Base-by-base conservation (phyloP, 768 basidiomycete species). In the Lentinula guzmanii region DNA sequence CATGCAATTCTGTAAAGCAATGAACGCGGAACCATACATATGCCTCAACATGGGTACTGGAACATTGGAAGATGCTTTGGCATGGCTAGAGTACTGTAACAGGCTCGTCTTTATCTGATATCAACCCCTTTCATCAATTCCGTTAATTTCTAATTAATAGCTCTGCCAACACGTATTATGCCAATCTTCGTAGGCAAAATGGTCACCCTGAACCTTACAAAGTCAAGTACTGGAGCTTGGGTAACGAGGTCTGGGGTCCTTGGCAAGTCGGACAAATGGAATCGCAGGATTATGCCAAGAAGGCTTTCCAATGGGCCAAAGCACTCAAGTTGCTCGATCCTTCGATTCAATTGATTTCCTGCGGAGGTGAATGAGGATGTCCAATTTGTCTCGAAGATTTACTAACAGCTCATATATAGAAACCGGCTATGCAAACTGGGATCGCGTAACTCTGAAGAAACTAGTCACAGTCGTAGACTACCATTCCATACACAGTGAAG, bases 11-110 rank as follows among this genome's bases (percentile, higher is more conserved):
- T 84, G 81, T 63, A 74, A 78, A 10, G 75, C 70, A 13, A 71
- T 82, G 1, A 78, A 77, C 5, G 77, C 78, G 10, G 84, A 86
- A 68, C 86, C 85, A 1, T 86, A 78, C 67, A 79, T 86, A 52
- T 82, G 83, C 64, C 66, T 85, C 33, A 86, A 86, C 69, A 85
- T 86, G 85, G 86, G 84, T 4, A 85, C 84, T 0, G 84, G 86
- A 4, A 84, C 82, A 0, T 72, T 83, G 7, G 82, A 84, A 60
- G 84, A 86, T 45, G 84, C 84, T 0, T 70, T 87, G 24, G 79
- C 76, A 6, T 85, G 82, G 84, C 61, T 86, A 15, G 86, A 87
- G 63, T 87, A 86, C 69, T 86, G 84, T 67, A 86, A 86, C 62
- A 80, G 82, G 77, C 75, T 39, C 33, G 55, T 28, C 41, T 41